Evolutionary conservation across 2,329 filamentous ascomycete genomes (phyloP).

Genomic region (Ophiosphaerella herpotricha): DNA sequence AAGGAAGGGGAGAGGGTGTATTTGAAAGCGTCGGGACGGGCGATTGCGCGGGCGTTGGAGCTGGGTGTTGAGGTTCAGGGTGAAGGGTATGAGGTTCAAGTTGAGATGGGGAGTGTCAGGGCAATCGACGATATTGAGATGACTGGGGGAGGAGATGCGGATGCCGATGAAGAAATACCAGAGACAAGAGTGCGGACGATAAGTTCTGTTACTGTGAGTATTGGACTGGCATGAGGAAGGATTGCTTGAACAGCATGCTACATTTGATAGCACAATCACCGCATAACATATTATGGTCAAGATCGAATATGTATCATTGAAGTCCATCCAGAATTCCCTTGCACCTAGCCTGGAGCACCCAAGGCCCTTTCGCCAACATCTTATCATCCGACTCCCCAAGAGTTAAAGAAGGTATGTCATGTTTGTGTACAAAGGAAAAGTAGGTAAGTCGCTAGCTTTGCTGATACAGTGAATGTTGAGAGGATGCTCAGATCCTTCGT

Average conservation of each 20-base stretch:
- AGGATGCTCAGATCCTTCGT: not conserved
- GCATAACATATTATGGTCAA: constrained; percentile 1
- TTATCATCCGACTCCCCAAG: constrained; percentile 15
- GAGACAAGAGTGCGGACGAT: constrained; percentile 48
- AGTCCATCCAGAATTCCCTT: constrained; percentile 15
- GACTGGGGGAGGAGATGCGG: constrained; percentile 21
- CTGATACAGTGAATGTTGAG: constrained; percentile 25
- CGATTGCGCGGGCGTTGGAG: constrained; percentile 66
- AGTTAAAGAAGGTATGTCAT: constrained; percentile 15
- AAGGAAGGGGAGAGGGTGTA: constrained; percentile 57
- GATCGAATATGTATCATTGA: constrained; percentile 43
- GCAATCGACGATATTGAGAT: constrained; percentile 69
- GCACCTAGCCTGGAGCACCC: not conserved
- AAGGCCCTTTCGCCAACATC: not conserved
- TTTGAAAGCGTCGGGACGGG: constrained; percentile 68
- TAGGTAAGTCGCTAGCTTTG: constrained; percentile 12
- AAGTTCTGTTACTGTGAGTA: constrained; percentile 40
- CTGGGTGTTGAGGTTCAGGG: constrained; percentile 69
- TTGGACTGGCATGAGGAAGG: constrained; percentile 29
- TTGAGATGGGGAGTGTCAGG: constrained; percentile 67
- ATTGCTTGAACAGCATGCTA: not conserved
- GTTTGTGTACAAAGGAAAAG: constrained; percentile 27
- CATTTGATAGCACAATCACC: not conserved
- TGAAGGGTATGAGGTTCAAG: constrained; percentile 62
- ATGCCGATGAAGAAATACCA: constrained; percentile 38